phyloP scores from a whole-genome alignment of 108 stramenopile genomes.

The Licmophora abbreviata region DNA sequence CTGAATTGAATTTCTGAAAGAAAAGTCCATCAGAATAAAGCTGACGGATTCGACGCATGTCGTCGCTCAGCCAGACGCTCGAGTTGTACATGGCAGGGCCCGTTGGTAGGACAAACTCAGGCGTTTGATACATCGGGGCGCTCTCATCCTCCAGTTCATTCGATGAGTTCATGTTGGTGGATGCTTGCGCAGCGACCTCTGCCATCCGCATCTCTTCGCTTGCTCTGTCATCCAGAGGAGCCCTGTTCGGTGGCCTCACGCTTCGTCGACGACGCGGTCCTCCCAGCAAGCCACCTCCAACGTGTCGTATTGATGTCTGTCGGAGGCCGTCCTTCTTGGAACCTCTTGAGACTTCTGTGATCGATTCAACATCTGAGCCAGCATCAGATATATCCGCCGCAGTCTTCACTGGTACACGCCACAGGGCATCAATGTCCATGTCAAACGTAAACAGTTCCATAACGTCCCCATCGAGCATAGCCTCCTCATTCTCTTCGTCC shows the following conservation, averaged over 20 bases:
- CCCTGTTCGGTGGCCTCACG: neutral
- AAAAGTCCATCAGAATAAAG: slow-evolving; percentile 52
- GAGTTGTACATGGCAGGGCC: slow-evolving; percentile 44
- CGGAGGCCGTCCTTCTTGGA: neutral
- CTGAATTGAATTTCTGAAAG: slow-evolving; percentile 64
- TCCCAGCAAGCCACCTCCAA: neutral
- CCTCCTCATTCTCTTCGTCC: slow-evolving; percentile 19
- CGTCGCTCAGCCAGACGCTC: slow-evolving; percentile 51
- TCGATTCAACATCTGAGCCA: slow-evolving; percentile 1
- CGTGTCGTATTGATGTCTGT: slow-evolving; percentile 4
- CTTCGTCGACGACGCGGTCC: neutral
- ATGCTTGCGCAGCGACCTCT: slow-evolving; percentile 3
- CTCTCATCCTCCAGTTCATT: slow-evolving; percentile 15
- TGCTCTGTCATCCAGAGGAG: neutral
- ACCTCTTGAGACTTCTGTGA: neutral
- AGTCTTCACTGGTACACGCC: slow-evolving; percentile 12
- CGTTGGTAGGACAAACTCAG: slow-evolving; percentile 50
- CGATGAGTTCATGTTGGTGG: neutral
- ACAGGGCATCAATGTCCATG: slow-evolving; percentile 72
- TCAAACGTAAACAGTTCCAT: slow-evolving; percentile 76
- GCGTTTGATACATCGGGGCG: slow-evolving; percentile 3
- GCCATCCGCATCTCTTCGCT: slow-evolving; percentile 10
- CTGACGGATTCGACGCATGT: slow-evolving; percentile 58
- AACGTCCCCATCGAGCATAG: slow-evolving; percentile 25
- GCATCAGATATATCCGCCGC: slow-evolving; percentile 1